Conservation (phyloP, 2,329 filamentous ascomycete genomes). For the Alternaria solani region DNA sequence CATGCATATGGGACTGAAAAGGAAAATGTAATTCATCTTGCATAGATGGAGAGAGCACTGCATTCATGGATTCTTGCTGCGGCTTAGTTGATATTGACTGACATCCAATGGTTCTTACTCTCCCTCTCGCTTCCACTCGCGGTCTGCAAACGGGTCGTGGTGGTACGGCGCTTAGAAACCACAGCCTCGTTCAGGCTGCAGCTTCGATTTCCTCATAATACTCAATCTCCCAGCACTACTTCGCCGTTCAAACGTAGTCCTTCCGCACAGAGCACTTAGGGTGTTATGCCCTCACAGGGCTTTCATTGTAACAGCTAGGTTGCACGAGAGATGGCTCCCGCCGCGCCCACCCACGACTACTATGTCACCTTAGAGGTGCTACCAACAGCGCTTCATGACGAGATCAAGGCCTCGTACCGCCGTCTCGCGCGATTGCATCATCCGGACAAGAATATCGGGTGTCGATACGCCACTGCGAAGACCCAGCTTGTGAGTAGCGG, state of each 20-base stretch:
- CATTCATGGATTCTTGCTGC: background rate
- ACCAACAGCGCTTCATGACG: background rate
- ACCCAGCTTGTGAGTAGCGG: constrained; percentile 1
- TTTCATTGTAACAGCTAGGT: background rate
- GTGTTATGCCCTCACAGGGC: background rate
- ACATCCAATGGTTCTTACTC: background rate
- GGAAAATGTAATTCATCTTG: constrained; percentile 7
- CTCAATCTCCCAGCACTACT: background rate
- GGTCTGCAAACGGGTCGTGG: background rate
- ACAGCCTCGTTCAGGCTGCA: background rate
- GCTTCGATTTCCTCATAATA: background rate
- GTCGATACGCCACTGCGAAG: background rate
- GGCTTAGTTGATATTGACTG: background rate
- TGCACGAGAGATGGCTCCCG: background rate
- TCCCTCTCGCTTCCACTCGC: background rate
- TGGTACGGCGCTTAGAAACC: background rate
- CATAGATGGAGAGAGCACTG: background rate
- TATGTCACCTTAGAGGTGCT: constrained; percentile 4
- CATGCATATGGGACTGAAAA: constrained; percentile 1
- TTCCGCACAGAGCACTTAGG: background rate
- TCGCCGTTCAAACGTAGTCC: background rate
- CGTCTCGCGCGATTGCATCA: constrained; percentile 12
- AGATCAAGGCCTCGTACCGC: constrained; percentile 5
- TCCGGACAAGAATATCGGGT: constrained; percentile 9
- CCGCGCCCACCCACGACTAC: background rate